phyloP scores from a whole-genome alignment of 495 filamentous ascomycete species.

The Darksidea phi region DNA sequence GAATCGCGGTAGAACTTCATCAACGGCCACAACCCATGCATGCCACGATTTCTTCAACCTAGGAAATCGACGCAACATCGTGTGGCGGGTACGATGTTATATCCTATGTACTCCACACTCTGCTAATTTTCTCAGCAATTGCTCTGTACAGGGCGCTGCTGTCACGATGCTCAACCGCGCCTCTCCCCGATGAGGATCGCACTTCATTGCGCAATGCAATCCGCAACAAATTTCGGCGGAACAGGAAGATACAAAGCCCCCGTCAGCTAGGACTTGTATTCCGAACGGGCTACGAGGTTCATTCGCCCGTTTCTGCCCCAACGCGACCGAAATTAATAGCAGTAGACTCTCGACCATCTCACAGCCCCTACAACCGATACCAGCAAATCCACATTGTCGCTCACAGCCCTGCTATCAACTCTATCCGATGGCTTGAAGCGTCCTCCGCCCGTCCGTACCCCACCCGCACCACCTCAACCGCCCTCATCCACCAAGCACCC shows the following conservation, averaged over 20 bases:
- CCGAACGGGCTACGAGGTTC: conserved; percentile 64
- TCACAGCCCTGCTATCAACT: conserved; percentile 27
- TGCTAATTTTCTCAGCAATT: conserved; percentile 54
- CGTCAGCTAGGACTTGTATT: conserved; percentile 40
- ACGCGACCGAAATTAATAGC: conserved; percentile 37
- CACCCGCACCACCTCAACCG: background rate
- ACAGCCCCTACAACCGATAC: conserved; percentile 37
- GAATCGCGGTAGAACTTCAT: too few species aligned
- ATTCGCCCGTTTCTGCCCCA: conserved; percentile 1
- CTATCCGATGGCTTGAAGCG: conserved; percentile 29
- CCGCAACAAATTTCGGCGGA: conserved; percentile 58
- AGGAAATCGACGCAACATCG: conserved; percentile 28
- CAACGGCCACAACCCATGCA: conserved; percentile 16
- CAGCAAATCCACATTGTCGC: conserved; percentile 22
- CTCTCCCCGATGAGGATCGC: conserved; percentile 47
- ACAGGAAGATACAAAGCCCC: conserved; percentile 50
- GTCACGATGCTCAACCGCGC: conserved; percentile 55
- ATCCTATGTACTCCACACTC: background rate
- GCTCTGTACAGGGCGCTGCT: conserved; percentile 73
- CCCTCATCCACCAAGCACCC: background rate
- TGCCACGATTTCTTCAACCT: conserved; percentile 33
- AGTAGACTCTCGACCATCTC: conserved; percentile 40
- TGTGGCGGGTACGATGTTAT: conserved; percentile 22
- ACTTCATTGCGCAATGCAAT: conserved; percentile 48
- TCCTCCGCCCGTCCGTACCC: background rate